Evolutionary conservation across 805 yeast species (phyloP).

Genomic region (Metschnikowia aberdeeniae): DNA sequence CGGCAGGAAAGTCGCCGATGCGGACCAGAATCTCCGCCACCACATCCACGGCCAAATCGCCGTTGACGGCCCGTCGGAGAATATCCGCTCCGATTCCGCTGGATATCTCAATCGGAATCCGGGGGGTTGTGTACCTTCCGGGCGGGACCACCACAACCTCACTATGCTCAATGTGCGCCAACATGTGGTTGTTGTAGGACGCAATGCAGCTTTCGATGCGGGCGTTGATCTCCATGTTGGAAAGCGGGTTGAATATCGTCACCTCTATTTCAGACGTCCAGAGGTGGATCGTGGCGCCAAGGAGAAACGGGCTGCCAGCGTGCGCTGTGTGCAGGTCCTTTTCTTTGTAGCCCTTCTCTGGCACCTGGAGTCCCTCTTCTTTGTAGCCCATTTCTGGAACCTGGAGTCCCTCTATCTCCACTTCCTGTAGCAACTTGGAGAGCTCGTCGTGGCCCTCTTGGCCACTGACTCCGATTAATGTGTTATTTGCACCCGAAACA

Average conservation of each 20-base stretch:
- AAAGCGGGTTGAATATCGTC: conserved; percentile 51
- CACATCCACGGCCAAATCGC: conserved; percentile 46
- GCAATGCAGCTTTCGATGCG: conserved; percentile 47
- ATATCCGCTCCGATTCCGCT: conserved; percentile 48
- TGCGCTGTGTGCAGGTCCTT: not conserved
- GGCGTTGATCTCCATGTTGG: conserved; percentile 42
- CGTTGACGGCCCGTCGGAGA: conserved; percentile 47
- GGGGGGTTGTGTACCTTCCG: conserved; percentile 47
- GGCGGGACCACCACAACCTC: conserved; percentile 46
- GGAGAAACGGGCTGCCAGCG: conserved; percentile 35
- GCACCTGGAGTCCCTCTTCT: conserved; percentile 18
- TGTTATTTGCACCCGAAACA: conserved; percentile 16
- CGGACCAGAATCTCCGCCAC: conserved; percentile 39
- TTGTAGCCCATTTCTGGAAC: conserved; percentile 11
- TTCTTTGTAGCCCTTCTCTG: conserved; percentile 1
- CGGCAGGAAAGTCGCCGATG: conserved; percentile 38
- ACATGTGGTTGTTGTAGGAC: conserved; percentile 38
- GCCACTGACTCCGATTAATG: conserved; percentile 6
- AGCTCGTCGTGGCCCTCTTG: not conserved
- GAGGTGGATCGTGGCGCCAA: conserved; percentile 51
- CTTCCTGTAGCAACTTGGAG: conserved; percentile 8
- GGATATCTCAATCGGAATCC: conserved; percentile 46
- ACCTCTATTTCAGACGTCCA: conserved; percentile 53
- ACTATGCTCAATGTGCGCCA: conserved; percentile 44
- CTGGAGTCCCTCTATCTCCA: conserved; percentile 21